phyloP scores from a whole-genome alignment of 2,329 filamentous ascomycete species.

The Colletotrichum lentis region DNA sequence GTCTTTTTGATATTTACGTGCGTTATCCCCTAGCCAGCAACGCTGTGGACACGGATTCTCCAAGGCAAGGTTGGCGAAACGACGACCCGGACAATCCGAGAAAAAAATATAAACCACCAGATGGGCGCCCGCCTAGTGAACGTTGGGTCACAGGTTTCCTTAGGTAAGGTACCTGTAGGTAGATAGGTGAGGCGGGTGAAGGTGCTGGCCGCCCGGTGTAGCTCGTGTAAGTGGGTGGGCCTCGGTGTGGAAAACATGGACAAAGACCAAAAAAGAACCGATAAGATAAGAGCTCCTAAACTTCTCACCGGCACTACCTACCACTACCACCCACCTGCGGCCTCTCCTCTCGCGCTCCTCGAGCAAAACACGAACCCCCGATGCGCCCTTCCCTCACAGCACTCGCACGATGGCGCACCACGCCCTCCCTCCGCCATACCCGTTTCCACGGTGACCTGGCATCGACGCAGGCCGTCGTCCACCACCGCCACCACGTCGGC shows the following conservation, averaged over 20 bases:
- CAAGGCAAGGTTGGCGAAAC: too few species aligned
- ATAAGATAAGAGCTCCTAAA: constrained; percentile 38
- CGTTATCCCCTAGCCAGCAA: not conserved
- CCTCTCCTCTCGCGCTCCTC: not conserved
- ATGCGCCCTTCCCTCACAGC: constrained; percentile 11
- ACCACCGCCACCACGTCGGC: not conserved
- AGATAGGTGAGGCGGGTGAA: not conserved
- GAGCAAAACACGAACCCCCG: not conserved
- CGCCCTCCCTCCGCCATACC: not conserved
- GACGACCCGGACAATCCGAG: too few species aligned
- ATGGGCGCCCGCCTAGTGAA: not conserved
- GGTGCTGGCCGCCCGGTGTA: not conserved
- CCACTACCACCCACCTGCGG: not conserved
- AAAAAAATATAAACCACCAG: not conserved
- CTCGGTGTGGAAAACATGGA: constrained; percentile 1
- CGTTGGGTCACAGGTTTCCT: not conserved
- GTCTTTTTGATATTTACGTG: not conserved
- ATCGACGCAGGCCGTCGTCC: not conserved
- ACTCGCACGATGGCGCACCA: constrained; percentile 14
- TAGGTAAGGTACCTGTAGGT: not conserved
- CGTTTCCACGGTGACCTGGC: not conserved
- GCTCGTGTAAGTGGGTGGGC: constrained; percentile 28
- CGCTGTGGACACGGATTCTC: not conserved
- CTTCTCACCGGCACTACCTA: not conserved
- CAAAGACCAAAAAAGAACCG: not conserved